Percentiles rank a stretch among this genome's conserved stretches.
Conservation (phyloP, 805 yeast genomes). For the Yarrowia hollandica region DNA sequence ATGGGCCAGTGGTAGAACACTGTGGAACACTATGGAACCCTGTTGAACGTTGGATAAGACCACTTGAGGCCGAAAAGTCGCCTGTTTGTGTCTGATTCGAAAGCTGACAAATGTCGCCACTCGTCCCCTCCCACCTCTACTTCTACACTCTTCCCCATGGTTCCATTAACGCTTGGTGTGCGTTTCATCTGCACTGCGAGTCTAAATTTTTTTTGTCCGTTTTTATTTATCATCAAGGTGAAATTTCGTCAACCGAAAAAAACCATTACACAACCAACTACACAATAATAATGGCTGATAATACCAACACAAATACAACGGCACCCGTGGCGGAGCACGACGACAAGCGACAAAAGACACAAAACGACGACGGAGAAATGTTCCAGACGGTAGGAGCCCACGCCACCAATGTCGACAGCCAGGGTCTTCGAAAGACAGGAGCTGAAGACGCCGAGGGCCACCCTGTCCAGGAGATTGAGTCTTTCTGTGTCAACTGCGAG, state of each 20-base stretch:
- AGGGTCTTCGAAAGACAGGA: constrained; percentile 59
- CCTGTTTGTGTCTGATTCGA: too few species aligned
- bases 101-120: not conserved
- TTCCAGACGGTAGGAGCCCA: constrained; percentile 16
- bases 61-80: too few species aligned
- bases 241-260: not conserved
- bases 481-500: constrained; percentile 94
- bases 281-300: not conserved
- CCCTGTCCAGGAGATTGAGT: constrained; percentile 93
- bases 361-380: constrained; percentile 1
- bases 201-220: constrained; percentile 5
- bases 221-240: not conserved
- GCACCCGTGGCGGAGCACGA: constrained; percentile 5
- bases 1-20: too few species aligned
- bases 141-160: constrained; percentile 17
- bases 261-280: not conserved
- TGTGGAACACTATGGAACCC: too few species aligned
- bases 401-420: not conserved
- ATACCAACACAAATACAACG: not conserved
- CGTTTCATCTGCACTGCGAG: not conserved
- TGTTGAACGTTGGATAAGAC: not conserved
- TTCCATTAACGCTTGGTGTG: not conserved
- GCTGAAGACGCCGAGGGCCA: constrained; percentile 84
- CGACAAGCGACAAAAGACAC: constrained; percentile 28
- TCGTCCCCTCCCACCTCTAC: not conserved